These are phyloP conservation scores for Leptodermis oblonga DNA, from an alignment of 257 asterid genomes.

Conservation along the genomic window DNA sequence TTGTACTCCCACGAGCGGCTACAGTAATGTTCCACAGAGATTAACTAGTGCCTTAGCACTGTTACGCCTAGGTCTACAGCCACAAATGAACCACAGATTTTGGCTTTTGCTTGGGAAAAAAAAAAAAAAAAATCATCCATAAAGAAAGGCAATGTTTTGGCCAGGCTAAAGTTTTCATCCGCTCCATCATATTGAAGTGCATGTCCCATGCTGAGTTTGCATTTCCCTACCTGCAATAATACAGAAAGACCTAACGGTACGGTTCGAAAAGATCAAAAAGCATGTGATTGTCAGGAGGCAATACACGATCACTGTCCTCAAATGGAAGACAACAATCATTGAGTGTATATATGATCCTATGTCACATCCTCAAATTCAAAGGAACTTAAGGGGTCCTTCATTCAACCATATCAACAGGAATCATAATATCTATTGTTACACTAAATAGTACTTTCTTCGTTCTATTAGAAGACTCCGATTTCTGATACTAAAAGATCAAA, in stretches of 20 bases:
- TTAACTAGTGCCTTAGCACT: not conserved
- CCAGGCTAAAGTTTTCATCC: not conserved
- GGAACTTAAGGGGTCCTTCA: too few relatives aligned
- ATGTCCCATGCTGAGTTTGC: constrained; percentile 21
- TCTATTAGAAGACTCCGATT: too few relatives aligned
- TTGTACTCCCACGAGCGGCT: not conserved
- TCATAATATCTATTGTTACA: too few relatives aligned
- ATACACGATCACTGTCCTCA: constrained; percentile 7
- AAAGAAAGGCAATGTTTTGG: not conserved
- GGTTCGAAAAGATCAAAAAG: constrained; percentile 14
- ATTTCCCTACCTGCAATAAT: constrained; percentile 14
- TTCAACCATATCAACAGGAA: too few relatives aligned
- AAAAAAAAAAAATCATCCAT: not conserved
- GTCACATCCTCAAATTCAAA: constrained; percentile 5
- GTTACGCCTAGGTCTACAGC: not conserved
- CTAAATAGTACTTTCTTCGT: too few relatives aligned
- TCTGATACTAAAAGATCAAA: too few relatives aligned
- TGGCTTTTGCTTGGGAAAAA: not conserved
- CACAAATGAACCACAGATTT: not conserved
- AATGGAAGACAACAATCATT: constrained; percentile 12
- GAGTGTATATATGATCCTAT: constrained; percentile 11
- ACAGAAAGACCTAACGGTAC: constrained; percentile 2
- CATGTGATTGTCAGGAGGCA: constrained; percentile 12
- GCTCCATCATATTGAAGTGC: constrained; percentile 5
- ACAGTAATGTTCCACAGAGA: not conserved